These are phyloP conservation scores for Streptanthus diversifolius DNA, from an alignment of 345 rosid species.

Conservation along the genomic window DNA sequence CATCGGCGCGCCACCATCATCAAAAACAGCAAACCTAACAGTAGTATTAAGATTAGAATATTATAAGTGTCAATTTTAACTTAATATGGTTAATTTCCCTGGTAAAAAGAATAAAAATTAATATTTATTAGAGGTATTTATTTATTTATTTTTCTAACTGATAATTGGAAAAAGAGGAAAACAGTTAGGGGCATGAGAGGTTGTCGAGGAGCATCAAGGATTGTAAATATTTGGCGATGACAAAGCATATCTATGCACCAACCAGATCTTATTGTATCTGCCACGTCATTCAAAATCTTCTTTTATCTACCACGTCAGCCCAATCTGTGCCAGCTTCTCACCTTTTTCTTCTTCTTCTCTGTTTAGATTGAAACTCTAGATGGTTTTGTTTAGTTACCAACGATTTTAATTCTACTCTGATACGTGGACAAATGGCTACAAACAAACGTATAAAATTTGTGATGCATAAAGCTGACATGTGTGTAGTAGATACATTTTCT, in stretches of 20 bases:
- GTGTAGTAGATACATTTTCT: neutral
- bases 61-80: neutral
- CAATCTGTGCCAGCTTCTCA: constrained; percentile 6
- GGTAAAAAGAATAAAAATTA: neutral
- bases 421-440: constrained; percentile 5
- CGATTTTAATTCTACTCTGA: neutral
- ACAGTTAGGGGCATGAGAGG: constrained; percentile 22
- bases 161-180: neutral
- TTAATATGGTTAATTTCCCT: constrained; percentile 1
- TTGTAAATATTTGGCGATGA: constrained; percentile 17
- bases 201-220: constrained; percentile 21
- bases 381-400: constrained; percentile 21
- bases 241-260: constrained; percentile 27
- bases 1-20: constrained; percentile 28
- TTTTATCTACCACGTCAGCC: constrained; percentile 17
- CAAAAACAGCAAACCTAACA: constrained; percentile 23
- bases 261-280: constrained; percentile 20
- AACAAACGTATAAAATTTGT: neutral
- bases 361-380: constrained; percentile 7
- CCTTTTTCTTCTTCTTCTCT: neutral
- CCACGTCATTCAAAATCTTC: constrained; percentile 18
- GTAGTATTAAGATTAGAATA: neutral
- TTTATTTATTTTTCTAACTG: neutral
- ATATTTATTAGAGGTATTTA: neutral
- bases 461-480: neutral